Evolutionary conservation across 169 alveolate genomes (phyloP), one percentile per base, ranked within the genome.

Genomic region (Babesia sp.): DNA sequence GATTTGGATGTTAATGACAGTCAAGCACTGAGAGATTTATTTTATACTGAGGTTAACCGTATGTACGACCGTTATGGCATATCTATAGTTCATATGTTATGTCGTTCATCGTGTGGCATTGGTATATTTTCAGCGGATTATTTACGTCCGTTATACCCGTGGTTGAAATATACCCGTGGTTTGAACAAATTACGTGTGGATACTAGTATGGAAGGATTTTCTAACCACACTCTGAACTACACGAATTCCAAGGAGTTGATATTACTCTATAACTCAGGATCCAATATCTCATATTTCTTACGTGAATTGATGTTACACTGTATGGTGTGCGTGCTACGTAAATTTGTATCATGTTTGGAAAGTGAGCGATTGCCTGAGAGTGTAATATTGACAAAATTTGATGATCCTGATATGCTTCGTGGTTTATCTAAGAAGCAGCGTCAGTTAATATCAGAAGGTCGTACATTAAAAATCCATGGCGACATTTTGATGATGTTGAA

Each of bases 291-390:
- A 26, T 64, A 64, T 20, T 29, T 64, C 37, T 20, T 64, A 33
- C 74, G 74, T 12, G 74, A 64, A 51, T 42, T 64, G 59, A 28
- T 50, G 31, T 9, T 64, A 9, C 74, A 64, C 37, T 64, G 74
- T 20, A 3, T 64, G 42, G 74, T 64, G 7, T 36, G 57, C 26
- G 48, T 64, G 18, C 37, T 64, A 61, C 50, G 74, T 26, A 31
- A 18, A 3, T 42, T 64, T 7, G 53, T 64, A 33, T 24, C 33
- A 12, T 7, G 1, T 0, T 42, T 64, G 50, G 61, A 50, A 53
- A 50, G 14, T 42, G 48, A 36, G 8, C 54, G 50, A 12, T 36
- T 64, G n/a, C 42, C 74, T 1, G 74, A 64, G n/a, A 22, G 54
- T 18, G 63, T 33, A 16, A 8, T 64, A 12, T 16, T 64, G 34